These are phyloP conservation scores for Camellia granthamiana DNA, from an alignment of 148 eudicot species.

Conservation along the genomic window DNA sequence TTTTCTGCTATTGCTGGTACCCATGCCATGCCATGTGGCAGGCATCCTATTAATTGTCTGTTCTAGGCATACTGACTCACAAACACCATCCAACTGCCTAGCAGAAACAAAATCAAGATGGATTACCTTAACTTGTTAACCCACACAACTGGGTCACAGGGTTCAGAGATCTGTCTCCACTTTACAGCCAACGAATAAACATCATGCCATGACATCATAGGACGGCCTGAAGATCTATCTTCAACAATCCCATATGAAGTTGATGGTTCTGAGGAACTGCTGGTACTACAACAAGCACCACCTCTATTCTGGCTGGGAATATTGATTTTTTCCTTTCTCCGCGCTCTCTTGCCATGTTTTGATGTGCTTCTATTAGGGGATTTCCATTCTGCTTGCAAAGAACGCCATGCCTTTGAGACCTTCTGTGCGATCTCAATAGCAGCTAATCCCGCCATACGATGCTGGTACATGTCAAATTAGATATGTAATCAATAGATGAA, in stretches of 20 bases:
- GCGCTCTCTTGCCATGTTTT: slow-evolving; percentile 64
- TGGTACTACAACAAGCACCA: slow-evolving; percentile 93
- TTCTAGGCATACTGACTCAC: too few relatives aligned
- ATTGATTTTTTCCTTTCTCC: slow-evolving; percentile 64
- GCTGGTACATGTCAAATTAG: slow-evolving; percentile 42
- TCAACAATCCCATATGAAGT: slow-evolving; percentile 47
- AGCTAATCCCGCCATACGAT: slow-evolving; percentile 99
- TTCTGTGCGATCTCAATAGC: slow-evolving; percentile 97
- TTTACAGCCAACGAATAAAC: slow-evolving; percentile 86
- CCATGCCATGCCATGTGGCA: too few relatives aligned
- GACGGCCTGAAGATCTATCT: slow-evolving; percentile 66
- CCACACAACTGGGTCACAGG: slow-evolving; percentile 98
- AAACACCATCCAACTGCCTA: too few relatives aligned
- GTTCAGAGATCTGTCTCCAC: slow-evolving; percentile 99
- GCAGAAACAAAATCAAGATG: slow-evolving; percentile 2
- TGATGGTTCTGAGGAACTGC: slow-evolving; percentile 64
- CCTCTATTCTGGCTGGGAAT: slow-evolving; percentile 85
- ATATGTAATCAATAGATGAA: neutral
- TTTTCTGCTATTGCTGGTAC: too few relatives aligned
- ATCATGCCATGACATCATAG: slow-evolving; percentile 79
- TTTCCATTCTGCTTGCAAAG: slow-evolving; percentile 35
- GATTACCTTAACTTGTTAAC: slow-evolving; percentile 86
- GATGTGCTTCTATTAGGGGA: slow-evolving; percentile 57
- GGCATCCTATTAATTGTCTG: too few relatives aligned
- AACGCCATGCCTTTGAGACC: slow-evolving; percentile 91